Conservation (phyloP, 2,329 filamentous ascomycete genomes). For the Cladophialophora psammophila region DNA sequence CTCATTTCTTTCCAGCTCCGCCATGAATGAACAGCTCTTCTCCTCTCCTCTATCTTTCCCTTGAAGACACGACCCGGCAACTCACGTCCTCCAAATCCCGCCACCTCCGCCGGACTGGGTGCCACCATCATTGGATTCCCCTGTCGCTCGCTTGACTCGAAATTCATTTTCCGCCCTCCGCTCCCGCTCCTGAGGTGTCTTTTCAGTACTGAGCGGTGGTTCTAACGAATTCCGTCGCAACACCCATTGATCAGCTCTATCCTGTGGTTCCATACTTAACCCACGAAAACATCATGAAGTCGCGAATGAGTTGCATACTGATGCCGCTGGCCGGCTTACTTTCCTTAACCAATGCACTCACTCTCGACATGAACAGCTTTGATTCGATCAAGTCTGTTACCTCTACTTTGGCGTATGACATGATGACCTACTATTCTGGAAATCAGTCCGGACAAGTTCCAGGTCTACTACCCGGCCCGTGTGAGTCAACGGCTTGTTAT, state of each 20-base stretch:
- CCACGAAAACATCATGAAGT: conserved; percentile 28
- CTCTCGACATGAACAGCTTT: conserved; percentile 36
- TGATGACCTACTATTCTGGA: conserved; percentile 48
- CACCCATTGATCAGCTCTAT: background rate
- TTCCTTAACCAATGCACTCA: conserved; percentile 26
- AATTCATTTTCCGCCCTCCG: background rate
- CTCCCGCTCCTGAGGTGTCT: background rate
- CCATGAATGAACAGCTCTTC: background rate
- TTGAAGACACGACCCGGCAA: background rate
- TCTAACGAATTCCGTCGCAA: background rate
- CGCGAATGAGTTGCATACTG: conserved; percentile 20
- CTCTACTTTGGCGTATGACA: conserved; percentile 45
- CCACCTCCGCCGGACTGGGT: background rate
- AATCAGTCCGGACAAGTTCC: conserved; percentile 44
- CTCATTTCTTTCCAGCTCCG: background rate
- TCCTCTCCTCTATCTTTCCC: background rate
- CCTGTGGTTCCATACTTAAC: background rate
- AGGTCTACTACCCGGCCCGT: conserved; percentile 45
- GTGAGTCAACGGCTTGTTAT: conserved; percentile 40
- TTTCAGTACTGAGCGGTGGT: background rate
- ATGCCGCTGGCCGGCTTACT: conserved; percentile 38
- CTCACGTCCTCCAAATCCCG: background rate
- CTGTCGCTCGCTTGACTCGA: background rate
- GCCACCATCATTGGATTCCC: background rate
- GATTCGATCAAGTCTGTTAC: conserved; percentile 47